Percentiles rank a stretch among this genome's conserved stretches.
phyloP scores from a whole-genome alignment of 495 filamentous ascomycete genomes.

The Hypoxylon subgilvum region DNA sequence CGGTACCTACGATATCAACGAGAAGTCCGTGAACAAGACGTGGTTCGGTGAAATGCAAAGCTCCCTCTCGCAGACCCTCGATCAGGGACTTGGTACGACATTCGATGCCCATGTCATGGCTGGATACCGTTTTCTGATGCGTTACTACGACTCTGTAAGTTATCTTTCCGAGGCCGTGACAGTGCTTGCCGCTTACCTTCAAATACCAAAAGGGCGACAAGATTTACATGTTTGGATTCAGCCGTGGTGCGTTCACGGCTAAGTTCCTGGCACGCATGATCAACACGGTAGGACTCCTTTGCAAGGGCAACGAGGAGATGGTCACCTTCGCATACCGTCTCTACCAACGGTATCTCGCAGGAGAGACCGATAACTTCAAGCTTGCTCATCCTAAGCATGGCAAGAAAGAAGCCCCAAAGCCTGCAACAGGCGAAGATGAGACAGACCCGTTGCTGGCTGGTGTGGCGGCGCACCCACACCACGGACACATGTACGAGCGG shows the following conservation, averaged over 20 bases:
- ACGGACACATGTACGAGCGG: constrained; percentile 27
- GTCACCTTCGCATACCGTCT: constrained; percentile 36
- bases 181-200: constrained; percentile 7
- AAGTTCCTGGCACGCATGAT: constrained; percentile 58
- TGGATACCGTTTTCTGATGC: constrained; percentile 56
- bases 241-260: constrained; percentile 57
- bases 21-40: constrained; percentile 35
- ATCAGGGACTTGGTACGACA: constrained; percentile 48
- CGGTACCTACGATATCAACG: constrained; percentile 45
- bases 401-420: constrained; percentile 7
- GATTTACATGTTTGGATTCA: constrained; percentile 60
- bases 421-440: not conserved
- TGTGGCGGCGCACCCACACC: constrained; percentile 36
- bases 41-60: constrained; percentile 33
- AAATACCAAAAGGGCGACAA: constrained; percentile 38
- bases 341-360: constrained; percentile 34
- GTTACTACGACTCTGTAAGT: constrained; percentile 45
- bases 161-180: not conserved
- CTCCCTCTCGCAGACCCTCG: constrained; percentile 38
- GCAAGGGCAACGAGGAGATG: constrained; percentile 56
- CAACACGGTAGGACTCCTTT: constrained; percentile 51
- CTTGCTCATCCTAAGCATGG: constrained; percentile 1
- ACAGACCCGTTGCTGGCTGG: constrained; percentile 43
- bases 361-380: constrained; percentile 34
- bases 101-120: constrained; percentile 55